Conservation (phyloP, 169 alveolate species). For the Plasmodium billcollinsi region DNA sequence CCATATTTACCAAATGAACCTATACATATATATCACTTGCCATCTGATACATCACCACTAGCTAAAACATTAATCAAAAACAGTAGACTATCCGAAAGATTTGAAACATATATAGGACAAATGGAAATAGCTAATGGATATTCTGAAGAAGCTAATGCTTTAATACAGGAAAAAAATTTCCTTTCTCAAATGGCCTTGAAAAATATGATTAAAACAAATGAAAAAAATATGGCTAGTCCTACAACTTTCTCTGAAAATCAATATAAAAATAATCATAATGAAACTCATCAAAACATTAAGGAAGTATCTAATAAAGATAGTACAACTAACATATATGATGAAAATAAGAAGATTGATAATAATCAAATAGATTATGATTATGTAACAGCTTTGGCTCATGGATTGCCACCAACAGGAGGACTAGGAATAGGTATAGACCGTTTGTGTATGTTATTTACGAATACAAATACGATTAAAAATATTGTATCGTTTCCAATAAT, state of each 20-base stretch:
- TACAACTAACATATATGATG: constrained; percentile 3
- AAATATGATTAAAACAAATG: constrained; percentile 2
- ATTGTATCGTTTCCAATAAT: constrained; percentile 58
- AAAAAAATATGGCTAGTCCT: background rate
- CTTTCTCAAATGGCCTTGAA: constrained; percentile 59
- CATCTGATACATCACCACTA: constrained; percentile 63
- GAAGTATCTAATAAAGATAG: background rate
- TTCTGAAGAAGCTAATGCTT: constrained; percentile 95
- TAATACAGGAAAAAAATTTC: constrained; percentile 91
- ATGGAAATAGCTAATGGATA: constrained; percentile 94
- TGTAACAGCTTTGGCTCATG: constrained; percentile 96
- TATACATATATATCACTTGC: constrained; percentile 67
- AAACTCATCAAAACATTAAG: constrained; percentile 2
- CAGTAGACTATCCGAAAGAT: constrained; percentile 91
- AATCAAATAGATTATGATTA: constrained; percentile 86
- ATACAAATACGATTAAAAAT: constrained; percentile 76
- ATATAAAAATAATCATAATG: constrained; percentile 82
- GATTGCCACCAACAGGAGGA: constrained; percentile 99
- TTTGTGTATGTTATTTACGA: constrained; percentile 96
- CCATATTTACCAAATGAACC: constrained; percentile 39
- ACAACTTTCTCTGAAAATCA: background rate
- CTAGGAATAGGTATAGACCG: constrained; percentile 99
- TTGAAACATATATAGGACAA: constrained; percentile 93
- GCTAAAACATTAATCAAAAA: constrained; percentile 63
- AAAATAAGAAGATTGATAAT: constrained; percentile 14